Evolutionary conservation across 2,329 filamentous ascomycete species (phyloP).

Genomic region (Aspergillus clavatus): DNA sequence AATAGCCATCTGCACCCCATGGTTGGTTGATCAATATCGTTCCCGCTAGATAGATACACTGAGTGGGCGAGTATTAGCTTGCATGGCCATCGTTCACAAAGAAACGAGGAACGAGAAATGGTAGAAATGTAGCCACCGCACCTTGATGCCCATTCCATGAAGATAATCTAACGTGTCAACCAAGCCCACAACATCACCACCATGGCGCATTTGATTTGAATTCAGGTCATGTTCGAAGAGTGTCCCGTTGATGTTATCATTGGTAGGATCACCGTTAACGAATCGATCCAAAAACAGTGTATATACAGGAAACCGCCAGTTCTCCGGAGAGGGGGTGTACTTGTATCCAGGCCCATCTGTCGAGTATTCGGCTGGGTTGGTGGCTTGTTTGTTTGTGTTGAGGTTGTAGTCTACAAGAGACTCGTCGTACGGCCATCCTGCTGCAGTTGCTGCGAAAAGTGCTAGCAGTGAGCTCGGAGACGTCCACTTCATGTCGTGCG

Average conservation of each 20-base stretch:
- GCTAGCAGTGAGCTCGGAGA: constrained; percentile 23
- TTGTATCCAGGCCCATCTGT: constrained; percentile 51
- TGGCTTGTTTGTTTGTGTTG: constrained; percentile 56
- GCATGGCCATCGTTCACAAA: too few relatives aligned
- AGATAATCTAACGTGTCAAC: constrained; percentile 60
- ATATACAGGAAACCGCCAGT: constrained; percentile 64
- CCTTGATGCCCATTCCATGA: constrained; percentile 60
- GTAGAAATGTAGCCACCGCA: constrained; percentile 16
- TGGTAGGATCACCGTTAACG: constrained; percentile 60
- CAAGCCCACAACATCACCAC: constrained; percentile 56
- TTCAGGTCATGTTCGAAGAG: constrained; percentile 57
- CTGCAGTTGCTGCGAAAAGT: constrained; percentile 22
- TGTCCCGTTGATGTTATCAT: constrained; percentile 60
- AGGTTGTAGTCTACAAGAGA: constrained; percentile 53
- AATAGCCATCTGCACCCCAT: constrained; percentile 60
- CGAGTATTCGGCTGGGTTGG: constrained; percentile 54
- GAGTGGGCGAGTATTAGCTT: constrained; percentile 9
- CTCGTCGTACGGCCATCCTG: constrained; percentile 46
- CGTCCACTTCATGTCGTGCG: constrained; percentile 31
- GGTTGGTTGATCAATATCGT: constrained; percentile 60
- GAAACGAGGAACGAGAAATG: not conserved
- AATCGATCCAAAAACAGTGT: constrained; percentile 61
- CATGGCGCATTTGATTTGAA: constrained; percentile 60
- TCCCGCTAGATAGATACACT: constrained; percentile 61
- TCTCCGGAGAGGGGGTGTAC: constrained; percentile 53